Evolutionary conservation across 352 stramenopile genomes (phyloP).

Genomic region (Phytophthora pini): DNA sequence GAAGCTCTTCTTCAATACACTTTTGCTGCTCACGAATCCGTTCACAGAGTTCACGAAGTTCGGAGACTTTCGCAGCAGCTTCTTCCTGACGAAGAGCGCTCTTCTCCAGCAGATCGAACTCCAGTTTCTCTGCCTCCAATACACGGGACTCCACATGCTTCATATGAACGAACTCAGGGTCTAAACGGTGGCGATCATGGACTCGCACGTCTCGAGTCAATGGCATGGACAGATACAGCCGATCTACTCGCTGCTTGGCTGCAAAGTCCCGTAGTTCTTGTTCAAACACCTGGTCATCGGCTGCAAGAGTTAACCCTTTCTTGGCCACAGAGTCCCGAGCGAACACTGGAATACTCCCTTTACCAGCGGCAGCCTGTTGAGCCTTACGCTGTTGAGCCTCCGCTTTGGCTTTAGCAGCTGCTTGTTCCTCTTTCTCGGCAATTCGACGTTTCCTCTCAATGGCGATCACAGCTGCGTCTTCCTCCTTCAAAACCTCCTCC

Average conservation of each 20-base stretch:
- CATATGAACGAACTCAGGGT: conserved; percentile 71
- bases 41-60: conserved; percentile 41
- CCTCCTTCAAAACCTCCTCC: conserved; percentile 49
- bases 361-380: conserved; percentile 25
- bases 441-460: conserved; percentile 55
- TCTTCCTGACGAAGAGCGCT: conserved; percentile 61
- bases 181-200: conserved; percentile 41
- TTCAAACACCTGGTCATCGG: conserved; percentile 64
- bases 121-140: conserved; percentile 57
- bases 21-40: conserved; percentile 42
- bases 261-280: conserved; percentile 63
- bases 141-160: conserved; percentile 59
- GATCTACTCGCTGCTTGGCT: conserved; percentile 47
- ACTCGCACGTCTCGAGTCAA: conserved; percentile 51
- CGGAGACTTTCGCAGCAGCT: conserved; percentile 40
- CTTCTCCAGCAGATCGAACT: conserved; percentile 79
- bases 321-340: conserved; percentile 57
- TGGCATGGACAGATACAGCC: conserved; percentile 53
- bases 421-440: conserved; percentile 51
- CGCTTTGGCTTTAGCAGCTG: conserved; percentile 53
- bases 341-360: conserved; percentile 45
- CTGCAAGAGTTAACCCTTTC: conserved; percentile 59
- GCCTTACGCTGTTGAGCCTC: conserved; percentile 44
- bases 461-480: conserved; percentile 57
- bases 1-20: conserved; percentile 40